phyloP scores from a whole-genome alignment of 768 basidiomycete species.

The Boletellus emodensis region DNA sequence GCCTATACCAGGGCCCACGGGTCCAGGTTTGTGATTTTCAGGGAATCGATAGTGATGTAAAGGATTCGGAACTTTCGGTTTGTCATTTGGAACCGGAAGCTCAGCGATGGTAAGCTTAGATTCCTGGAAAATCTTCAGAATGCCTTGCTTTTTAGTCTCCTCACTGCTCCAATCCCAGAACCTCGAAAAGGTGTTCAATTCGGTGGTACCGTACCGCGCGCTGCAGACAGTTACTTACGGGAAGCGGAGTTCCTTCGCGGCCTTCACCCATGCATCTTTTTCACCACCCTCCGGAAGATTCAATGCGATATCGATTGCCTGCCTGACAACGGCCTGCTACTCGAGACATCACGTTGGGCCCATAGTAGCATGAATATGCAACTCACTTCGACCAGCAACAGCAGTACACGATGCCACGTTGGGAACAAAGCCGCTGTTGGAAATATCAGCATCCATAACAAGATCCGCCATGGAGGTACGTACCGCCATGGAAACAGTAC shows the following conservation, averaged over 20 bases:
- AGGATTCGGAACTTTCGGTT: background rate
- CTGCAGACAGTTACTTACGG: conserved; percentile 6
- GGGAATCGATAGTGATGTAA: background rate
- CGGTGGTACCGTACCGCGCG: background rate
- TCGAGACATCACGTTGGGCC: background rate
- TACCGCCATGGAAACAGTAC: conserved; percentile 18
- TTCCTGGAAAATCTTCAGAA: background rate
- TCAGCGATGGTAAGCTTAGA: too few species aligned
- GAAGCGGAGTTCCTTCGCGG: conserved; percentile 11
- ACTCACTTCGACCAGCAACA: conserved; percentile 14
- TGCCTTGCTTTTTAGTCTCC: background rate
- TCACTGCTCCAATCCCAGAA: conserved; percentile 10
- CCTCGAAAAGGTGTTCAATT: background rate
- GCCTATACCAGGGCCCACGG: background rate
- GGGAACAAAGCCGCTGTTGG: conserved; percentile 16
- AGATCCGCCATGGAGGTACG: background rate
- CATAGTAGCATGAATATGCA: background rate
- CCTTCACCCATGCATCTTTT: conserved; percentile 5
- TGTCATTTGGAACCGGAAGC: too few species aligned
- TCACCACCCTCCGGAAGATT: too few species aligned
- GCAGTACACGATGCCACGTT: conserved; percentile 14
- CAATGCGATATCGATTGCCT: conserved; percentile 13
- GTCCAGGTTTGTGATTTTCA: background rate
- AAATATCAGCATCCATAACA: background rate
- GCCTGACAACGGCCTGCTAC: conserved; percentile 16